Percentiles rank a stretch among this genome's conserved stretches.
These are phyloP conservation scores for Brassica juncea DNA, from an alignment of 345 rosid genomes.

Conservation along the genomic window DNA sequence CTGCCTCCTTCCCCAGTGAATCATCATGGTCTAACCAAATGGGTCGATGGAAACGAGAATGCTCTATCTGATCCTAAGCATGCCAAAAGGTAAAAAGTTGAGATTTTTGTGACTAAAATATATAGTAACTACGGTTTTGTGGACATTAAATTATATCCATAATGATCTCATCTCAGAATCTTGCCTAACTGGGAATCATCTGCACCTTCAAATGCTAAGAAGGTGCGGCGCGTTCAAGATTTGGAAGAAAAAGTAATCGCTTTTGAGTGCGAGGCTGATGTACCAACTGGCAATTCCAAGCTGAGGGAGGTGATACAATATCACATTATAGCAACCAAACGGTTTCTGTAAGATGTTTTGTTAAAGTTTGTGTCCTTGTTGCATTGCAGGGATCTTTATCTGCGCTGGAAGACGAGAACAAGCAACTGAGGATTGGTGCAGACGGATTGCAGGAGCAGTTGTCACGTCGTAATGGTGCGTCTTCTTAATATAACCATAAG, in stretches of 20 bases:
- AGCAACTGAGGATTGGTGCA: slow-evolving; percentile 50
- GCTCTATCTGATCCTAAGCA: neutral
- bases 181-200: slow-evolving; percentile 65
- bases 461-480: slow-evolving; percentile 58
- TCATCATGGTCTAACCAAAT: neutral
- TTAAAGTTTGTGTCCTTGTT: neutral
- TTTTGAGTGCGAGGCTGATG: neutral
- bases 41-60: too few relatives aligned
- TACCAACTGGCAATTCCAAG: neutral
- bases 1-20: neutral
- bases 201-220: slow-evolving; percentile 67
- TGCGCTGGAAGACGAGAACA: neutral
- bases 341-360: neutral
- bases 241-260: slow-evolving; percentile 49
- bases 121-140: neutral
- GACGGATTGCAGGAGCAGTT: slow-evolving; percentile 67
- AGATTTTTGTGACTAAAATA: neutral
- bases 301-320: slow-evolving; percentile 41
- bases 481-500: slow-evolving; percentile 1
- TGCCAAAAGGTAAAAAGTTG: neutral
- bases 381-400: neutral
- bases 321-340: neutral
- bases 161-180: slow-evolving; percentile 46
- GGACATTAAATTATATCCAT: neutral
- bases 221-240: slow-evolving; percentile 44